These are phyloP conservation scores for Sordariomycetes sp. DNA, from an alignment of 2,329 filamentous ascomycete species.

Conservation along the genomic window DNA sequence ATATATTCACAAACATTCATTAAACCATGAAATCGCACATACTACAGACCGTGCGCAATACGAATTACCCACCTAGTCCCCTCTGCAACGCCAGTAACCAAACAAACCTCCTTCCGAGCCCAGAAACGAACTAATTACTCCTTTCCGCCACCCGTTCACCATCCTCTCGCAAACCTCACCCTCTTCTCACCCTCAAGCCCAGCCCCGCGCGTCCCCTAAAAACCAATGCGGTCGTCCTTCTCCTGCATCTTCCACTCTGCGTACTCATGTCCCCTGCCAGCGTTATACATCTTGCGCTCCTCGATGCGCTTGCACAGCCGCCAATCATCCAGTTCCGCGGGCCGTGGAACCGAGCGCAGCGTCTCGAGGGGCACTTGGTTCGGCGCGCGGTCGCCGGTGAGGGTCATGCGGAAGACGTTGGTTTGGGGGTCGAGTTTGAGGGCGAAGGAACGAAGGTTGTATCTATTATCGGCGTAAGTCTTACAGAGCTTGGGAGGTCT, in stretches of 20 bases:
- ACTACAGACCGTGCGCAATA: no score
- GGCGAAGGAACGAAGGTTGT: slow-evolving; percentile 33
- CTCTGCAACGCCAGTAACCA: no score
- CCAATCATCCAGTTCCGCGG: slow-evolving; percentile 45
- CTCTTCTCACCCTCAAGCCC: background rate
- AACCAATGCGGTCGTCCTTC: slow-evolving; percentile 8
- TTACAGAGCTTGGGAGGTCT: background rate
- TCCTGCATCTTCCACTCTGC: slow-evolving; percentile 23
- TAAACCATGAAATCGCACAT: no score
- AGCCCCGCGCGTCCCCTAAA: background rate
- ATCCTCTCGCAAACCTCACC: background rate
- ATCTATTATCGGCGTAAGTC: slow-evolving; percentile 20
- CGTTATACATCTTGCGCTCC: slow-evolving; percentile 23
- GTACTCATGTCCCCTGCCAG: slow-evolving; percentile 23
- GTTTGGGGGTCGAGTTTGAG: slow-evolving; percentile 23
- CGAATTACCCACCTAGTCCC: no score
- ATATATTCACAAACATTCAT: no score
- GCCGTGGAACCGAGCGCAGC: slow-evolving; percentile 30
- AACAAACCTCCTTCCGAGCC: no score
- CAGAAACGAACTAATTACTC: no score
- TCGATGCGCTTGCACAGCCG: slow-evolving; percentile 31
- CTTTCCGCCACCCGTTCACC: background rate
- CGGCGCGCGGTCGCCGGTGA: slow-evolving; percentile 30
- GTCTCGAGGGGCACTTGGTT: slow-evolving; percentile 27
- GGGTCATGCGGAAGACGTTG: slow-evolving; percentile 26